Evolutionary conservation across 306 rosid species (phyloP), one percentile per base, ranked within the genome.

Genomic region (Acmispon strigosus): DNA sequence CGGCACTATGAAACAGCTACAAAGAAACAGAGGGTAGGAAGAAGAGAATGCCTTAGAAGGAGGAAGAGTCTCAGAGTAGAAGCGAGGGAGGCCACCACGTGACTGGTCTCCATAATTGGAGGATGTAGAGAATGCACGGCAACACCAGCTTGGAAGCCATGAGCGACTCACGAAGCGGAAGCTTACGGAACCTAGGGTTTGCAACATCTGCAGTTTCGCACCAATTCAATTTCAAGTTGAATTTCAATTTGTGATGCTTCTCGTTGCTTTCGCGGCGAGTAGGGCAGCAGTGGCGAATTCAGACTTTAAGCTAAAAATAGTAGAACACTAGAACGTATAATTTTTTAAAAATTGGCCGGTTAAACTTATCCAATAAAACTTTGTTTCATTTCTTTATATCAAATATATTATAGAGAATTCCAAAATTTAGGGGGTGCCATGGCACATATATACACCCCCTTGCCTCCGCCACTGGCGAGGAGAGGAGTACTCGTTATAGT

Each of bases 21-120:
- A 17, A 37, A 50, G 60, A 54, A 34, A 66, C 19, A 57, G 13
- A 15, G 48, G 63, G 62, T 52, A 8, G 43, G 59, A 72, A 60
- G 34, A 44, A 77, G 79, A 18, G 67, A 64, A 81, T 44, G 78
- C 98, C 98, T 90, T 93, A 55, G 86, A 66, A 78, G 87, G 60
- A 77, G 98, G 98, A 15, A 90, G 91, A 43, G 80, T 59, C n/a
- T 81, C 77, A 43, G 98, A 90, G 80, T 73, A 90, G 80, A 93
- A 93, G 15, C 98, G 97, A 65, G 98, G 94, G 69, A 90, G 97
- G 60, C 96, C 92, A 14, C 96, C 96, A 4, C 96, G 90, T 66
- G 97, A 85, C 59, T 93, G 98, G 70, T 86, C 87, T 16, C 75
- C 76, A 56, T 73, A 81, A 57, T 74, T 83, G 39, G 64, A 57